A percentile compares a stretch with the other conserved stretches of the same genome.
Evolutionary conservation across 192 early-diverging fungal genomes (phyloP).

Genomic region (Podila epigama): DNA sequence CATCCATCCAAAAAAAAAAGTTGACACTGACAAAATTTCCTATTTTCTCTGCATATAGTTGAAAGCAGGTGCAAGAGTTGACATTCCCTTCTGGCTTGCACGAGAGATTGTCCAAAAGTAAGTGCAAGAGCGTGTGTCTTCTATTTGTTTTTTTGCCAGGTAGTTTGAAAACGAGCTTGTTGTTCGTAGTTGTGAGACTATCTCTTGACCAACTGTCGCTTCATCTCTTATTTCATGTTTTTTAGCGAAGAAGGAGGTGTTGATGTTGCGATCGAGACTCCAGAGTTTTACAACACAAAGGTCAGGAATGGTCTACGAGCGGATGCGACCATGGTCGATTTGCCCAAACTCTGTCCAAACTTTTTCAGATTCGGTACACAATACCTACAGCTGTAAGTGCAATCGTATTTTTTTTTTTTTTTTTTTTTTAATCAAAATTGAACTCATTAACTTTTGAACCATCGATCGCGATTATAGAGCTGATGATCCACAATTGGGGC

Average conservation of each 20-base stretch:
- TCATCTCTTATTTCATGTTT: neutral
- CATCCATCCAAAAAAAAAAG: too few species aligned
- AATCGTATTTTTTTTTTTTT: too few species aligned
- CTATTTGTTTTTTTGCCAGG: too few species aligned
- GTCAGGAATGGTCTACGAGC: constrained; percentile 2
- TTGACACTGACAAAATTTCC: too few species aligned
- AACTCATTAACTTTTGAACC: neutral
- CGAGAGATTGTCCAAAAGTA: constrained; percentile 2
- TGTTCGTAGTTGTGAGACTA: too few species aligned
- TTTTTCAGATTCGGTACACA: constrained; percentile 1
- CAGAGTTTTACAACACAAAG: neutral
- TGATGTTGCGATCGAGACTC: neutral
- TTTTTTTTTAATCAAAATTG: too few species aligned
- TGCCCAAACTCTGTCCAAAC: constrained; percentile 1
- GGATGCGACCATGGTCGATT: neutral
- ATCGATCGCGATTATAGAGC: neutral
- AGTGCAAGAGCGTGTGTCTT: too few species aligned
- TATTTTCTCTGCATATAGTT: too few species aligned
- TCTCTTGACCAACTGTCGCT: neutral
- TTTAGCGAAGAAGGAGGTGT: neutral
- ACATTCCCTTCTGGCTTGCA: constrained; percentile 5
- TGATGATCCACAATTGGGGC: neutral
- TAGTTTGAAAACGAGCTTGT: too few species aligned
- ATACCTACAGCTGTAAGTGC: neutral
- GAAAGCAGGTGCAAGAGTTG: constrained; percentile 1